These are phyloP conservation scores for Quercus lobata DNA, from an alignment of 331 rosid genomes.

Conservation along the genomic window DNA sequence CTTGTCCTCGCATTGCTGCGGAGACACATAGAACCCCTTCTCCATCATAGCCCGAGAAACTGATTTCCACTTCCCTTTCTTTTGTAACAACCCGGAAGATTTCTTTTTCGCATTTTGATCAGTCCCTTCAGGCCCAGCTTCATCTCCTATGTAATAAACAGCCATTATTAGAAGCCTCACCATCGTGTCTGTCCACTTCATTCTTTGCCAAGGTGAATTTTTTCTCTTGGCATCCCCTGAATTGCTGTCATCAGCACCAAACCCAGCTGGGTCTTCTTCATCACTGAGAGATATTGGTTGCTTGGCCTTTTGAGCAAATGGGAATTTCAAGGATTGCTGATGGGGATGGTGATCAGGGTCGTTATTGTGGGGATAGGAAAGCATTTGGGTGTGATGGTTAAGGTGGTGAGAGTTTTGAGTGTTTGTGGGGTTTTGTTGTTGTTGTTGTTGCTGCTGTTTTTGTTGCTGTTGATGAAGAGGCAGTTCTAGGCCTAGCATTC, in stretches of 20 bases:
- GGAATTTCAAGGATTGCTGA: slow-evolving; percentile 20
- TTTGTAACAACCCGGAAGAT: slow-evolving; percentile 56
- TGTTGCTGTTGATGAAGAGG: slow-evolving; percentile 38
- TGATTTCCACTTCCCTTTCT: slow-evolving; percentile 96
- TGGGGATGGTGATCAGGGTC: slow-evolving; percentile 45
- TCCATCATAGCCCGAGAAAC: slow-evolving; percentile 91
- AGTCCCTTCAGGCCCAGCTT: slow-evolving; percentile 46
- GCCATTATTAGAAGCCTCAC: slow-evolving; percentile 82
- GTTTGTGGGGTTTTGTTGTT: slow-evolving; percentile 12
- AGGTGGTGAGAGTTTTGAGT: slow-evolving; percentile 38
- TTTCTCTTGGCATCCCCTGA: slow-evolving; percentile 64
- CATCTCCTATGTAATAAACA: slow-evolving; percentile 86
- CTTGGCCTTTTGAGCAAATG: slow-evolving; percentile 37
- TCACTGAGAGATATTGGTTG: slow-evolving; percentile 43
- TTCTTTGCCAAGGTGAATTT: slow-evolving; percentile 87
- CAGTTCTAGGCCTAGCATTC: slow-evolving; percentile 61
- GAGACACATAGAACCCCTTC: slow-evolving; percentile 81
- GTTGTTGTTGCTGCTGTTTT: slow-evolving; percentile 26
- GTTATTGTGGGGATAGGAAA: slow-evolving; percentile 48
- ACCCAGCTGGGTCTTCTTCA: slow-evolving; percentile 58
- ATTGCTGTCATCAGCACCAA: slow-evolving; percentile 41
- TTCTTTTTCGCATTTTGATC: slow-evolving; percentile 64
- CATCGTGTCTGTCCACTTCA: slow-evolving; percentile 98
- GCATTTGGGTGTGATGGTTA: slow-evolving; percentile 48
- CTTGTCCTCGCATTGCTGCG: slow-evolving; percentile 96